Evolutionary conservation across 768 basidiomycete genomes (phyloP).

Genomic region (Termitomyces sp.): DNA sequence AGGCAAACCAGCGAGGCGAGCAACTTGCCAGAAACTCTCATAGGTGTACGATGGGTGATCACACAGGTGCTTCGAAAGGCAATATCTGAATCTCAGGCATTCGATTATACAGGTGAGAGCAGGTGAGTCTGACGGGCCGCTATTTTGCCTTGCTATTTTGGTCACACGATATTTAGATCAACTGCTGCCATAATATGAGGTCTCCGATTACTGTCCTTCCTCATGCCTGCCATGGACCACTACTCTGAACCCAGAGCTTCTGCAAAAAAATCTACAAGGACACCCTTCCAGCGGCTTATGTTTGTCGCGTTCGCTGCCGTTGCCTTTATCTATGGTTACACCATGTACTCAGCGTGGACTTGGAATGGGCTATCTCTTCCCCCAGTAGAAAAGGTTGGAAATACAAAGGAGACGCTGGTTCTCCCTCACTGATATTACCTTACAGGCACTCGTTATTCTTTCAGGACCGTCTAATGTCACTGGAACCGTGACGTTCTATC

Average conservation of each 20-base stretch:
- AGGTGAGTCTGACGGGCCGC: neutral
- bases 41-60: neutral
- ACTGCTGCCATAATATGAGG: neutral
- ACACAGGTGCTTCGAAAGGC: neutral
- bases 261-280: neutral
- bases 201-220: neutral
- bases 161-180: neutral
- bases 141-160: too few relatives aligned
- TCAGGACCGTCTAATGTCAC: conserved; percentile 53
- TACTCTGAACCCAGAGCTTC: neutral
- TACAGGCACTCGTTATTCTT: conserved; percentile 45
- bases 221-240: conserved; percentile 4
- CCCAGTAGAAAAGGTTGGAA: conserved; percentile 18
- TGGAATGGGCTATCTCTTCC: neutral
- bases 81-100: neutral
- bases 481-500: conserved; percentile 66
- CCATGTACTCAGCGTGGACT: conserved; percentile 7
- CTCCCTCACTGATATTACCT: neutral
- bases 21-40: neutral
- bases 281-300: neutral
- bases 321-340: conserved; percentile 5
- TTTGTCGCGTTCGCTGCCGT: conserved; percentile 4
- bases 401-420: neutral
- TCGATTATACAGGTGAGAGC: neutral
- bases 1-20: neutral